Evolutionary conservation across 129 eudicot genomes (phyloP).

Genomic region (Escallonia rubra): DNA sequence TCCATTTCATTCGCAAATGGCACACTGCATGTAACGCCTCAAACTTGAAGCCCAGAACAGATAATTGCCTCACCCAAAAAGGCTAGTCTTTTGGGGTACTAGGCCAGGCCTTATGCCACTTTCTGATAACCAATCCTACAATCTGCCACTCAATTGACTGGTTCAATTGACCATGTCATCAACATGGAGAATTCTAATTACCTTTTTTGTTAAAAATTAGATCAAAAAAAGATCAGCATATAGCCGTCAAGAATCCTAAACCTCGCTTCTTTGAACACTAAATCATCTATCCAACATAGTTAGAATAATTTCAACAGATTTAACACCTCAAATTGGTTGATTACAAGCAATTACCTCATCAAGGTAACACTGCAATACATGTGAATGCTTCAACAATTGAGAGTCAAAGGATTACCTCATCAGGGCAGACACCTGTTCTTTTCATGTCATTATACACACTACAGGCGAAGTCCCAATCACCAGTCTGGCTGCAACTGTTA

Average conservation of each 20-base stretch:
- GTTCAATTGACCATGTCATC: background rate
- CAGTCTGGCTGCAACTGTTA: conserved; percentile 79
- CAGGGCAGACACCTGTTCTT: conserved; percentile 69
- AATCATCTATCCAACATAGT: background rate
- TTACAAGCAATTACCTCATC: background rate
- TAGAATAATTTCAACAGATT: background rate
- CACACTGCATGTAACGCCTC: too few species aligned
- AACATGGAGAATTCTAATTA: background rate
- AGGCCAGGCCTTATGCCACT: too few species aligned
- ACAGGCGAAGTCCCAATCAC: conserved; percentile 95
- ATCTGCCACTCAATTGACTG: background rate
- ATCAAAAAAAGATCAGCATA: background rate
- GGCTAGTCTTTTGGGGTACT: too few species aligned
- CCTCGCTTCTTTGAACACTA: background rate
- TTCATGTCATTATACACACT: conserved; percentile 74
- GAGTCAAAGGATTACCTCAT: conserved; percentile 55
- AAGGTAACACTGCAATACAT: background rate
- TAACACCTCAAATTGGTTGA: background rate
- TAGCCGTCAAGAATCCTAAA: background rate
- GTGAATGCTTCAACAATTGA: background rate
- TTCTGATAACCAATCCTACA: background rate
- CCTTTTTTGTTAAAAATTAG: too few species aligned
- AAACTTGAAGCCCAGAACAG: too few species aligned
- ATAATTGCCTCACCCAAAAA: too few species aligned
- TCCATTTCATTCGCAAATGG: too few species aligned